Base-by-base conservation (phyloP, 1,284 basidiomycete species). In the Sanghuangporus sanghuang region DNA sequence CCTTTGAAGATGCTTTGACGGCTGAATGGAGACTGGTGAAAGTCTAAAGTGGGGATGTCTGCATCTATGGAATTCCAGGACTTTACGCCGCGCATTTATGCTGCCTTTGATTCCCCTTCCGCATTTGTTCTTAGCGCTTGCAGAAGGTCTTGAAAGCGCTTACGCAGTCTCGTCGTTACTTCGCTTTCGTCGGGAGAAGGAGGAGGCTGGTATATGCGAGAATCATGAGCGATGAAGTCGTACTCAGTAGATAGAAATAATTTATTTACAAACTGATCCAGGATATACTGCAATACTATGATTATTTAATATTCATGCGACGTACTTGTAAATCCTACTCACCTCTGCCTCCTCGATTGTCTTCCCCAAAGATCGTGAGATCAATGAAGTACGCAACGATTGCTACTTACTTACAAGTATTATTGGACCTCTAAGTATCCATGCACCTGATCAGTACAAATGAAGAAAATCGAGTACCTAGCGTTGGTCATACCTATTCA, bases 271-370 rank as follows among this genome's bases (percentile, higher is more conserved):
- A 72, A 62, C 63, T 72, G 72, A 61, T 73, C 72, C 14, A 73
- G 60, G 12, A 73, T 69, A 54, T 73, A 72, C 71, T 72, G 39
- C 11, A 39, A 32, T 35, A 18, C 14, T 23, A 35, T 52, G 39
- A 18, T 61, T 11, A 40, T 8, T 12, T 57, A 21, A 32, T 8
- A 3, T 18, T 39, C 16, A 42, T 32, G 61, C 14, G n/a, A 14
- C 1, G 23, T 35, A 21, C 6, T 7, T 23, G 14, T 9, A 6
- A 44, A 21, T 5, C 36, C 16, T 32, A 12, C 66, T 39, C 61
- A 71, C 71, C 68, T 73, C 71, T 44, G 72, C 71, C 64, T 73
- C 72, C 18, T 73, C 71, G 12, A 73, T 73, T 1, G 72, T 73
- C 72, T 73, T 56, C 3, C 27, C 5, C 27, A 32, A 32, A 32